phyloP scores from a whole-genome alignment of 495 filamentous ascomycete genomes.

The Lasiosphaeria ovina region DNA sequence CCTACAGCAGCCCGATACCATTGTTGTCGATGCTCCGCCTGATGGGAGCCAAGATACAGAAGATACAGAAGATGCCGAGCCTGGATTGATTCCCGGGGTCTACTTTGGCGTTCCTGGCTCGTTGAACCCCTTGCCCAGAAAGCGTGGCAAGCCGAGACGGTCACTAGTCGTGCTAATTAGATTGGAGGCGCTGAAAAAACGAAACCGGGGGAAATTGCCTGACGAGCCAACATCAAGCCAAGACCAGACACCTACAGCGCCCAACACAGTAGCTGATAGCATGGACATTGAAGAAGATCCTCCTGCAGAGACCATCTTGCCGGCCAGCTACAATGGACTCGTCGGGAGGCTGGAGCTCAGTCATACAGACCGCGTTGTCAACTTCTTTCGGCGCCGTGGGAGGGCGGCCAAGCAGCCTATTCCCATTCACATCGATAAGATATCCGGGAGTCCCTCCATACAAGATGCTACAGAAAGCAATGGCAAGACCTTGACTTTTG shows the following conservation, averaged over 20 bases:
- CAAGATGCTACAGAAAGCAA: constrained; percentile 17
- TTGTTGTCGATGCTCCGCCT: background rate
- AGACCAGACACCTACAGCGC: too few species aligned
- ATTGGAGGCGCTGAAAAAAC: constrained; percentile 28
- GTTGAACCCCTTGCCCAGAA: constrained; percentile 17
- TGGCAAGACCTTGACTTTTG: constrained; percentile 18
- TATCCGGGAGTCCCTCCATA: constrained; percentile 15
- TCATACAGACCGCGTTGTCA: constrained; percentile 5
- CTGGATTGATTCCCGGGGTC: constrained; percentile 1
- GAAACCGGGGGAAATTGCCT: background rate
- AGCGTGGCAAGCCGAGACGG: constrained; percentile 17
- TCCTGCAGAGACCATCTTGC: constrained; percentile 7
- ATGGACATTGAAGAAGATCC: background rate
- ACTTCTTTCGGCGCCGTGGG: constrained; percentile 8
- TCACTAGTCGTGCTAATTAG: constrained; percentile 39
- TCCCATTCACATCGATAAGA: constrained; percentile 16
- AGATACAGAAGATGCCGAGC: background rate
- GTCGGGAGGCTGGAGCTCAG: constrained; percentile 19
- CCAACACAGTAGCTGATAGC: too few species aligned
- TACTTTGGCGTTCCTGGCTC: constrained; percentile 24
- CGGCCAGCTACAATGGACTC: constrained; percentile 18
- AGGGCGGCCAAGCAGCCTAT: constrained; percentile 16
- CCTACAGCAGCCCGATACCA: background rate
- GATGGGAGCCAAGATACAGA: background rate
- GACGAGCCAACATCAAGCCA: too few species aligned